These are phyloP conservation scores for Fennellomyces sp. DNA, from an alignment of 371 early-diverging fungal genomes.

Conservation along the genomic window DNA sequence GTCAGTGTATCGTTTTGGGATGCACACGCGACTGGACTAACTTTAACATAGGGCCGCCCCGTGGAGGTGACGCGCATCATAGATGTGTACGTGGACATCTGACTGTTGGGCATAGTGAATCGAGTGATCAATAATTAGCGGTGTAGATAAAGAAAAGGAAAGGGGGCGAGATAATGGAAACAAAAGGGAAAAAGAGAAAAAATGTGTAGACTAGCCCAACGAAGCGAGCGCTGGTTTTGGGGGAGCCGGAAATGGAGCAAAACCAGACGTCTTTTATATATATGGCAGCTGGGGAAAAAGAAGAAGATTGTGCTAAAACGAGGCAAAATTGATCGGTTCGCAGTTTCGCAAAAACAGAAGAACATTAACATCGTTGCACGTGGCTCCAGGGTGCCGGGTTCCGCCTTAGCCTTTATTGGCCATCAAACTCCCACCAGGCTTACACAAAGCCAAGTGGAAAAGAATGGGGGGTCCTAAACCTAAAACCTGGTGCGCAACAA, in stretches of 20 bases:
- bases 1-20: background rate
- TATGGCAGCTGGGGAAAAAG: conserved; percentile 5
- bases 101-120: conserved; percentile 17
- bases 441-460: background rate
- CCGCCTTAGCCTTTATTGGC: conserved; percentile 1
- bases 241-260: background rate
- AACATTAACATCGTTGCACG: background rate
- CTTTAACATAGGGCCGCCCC: conserved; percentile 39
- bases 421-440: conserved; percentile 1
- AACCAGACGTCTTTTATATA: background rate
- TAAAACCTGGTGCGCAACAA: background rate
- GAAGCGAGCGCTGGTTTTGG: background rate
- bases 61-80: conserved; percentile 37
- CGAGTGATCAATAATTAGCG: background rate
- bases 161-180: conserved; percentile 3
- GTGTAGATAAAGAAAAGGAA: conserved; percentile 4
- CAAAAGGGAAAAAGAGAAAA: conserved; percentile 4
- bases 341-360: conserved; percentile 3
- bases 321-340: conserved; percentile 1
- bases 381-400: background rate
- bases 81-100: conserved; percentile 22
- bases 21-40: conserved; percentile 4
- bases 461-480: background rate
- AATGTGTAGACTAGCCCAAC: background rate
- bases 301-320: background rate